Evolutionary conservation across 1,139 yeast genomes (phyloP), one percentile per base, ranked within the genome.

Genomic region (Petasospora rhodanensis): DNA sequence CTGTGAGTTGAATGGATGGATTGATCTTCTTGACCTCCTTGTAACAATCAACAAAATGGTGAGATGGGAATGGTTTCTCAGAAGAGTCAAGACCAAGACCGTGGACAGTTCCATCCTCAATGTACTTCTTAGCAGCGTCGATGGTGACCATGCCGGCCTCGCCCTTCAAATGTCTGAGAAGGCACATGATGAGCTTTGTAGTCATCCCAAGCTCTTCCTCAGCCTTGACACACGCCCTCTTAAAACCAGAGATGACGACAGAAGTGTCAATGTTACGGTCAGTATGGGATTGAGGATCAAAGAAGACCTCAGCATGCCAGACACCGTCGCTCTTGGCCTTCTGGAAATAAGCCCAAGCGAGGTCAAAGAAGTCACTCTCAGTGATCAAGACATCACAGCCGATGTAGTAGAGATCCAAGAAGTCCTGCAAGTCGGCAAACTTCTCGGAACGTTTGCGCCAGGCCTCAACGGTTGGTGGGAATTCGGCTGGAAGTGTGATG

Each of bases 221-320:
- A 13, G 91, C 89, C 40, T 69, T 70, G 24, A 58, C 61, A 52
- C 82, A 70, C 5, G 89, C 93, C 47, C 70, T 67, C 42, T 71
- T 58, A 48, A 83, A 73, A 2, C 93, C 94, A 19, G 57, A 54
- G 14, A 81, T 73, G 14, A 83, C 83, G 4, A 66, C 60, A 14
- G 76, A 79, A 29, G 81, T 59, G 14, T 66, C 49, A 29, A 83
- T 63, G 7, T 78, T 81, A 49, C 93, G 66, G 41, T 76, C 79
- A 19, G 80, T 67, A 52, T 83, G 94, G 17, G 86, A 86, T 59
- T 83, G 94, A 16, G 94, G 93, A 52, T 83, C 94, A 48, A 80
- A 83, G 55, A 82, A 83, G 1, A 79, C 76, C 57, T 83, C 94
- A 2, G 80, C 68, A 52, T 79, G 86, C 29, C 55, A 58, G 38